Evolutionary conservation across 2,329 filamentous ascomycete species (phyloP).

Genomic region (Ophiostoma tasmaniense): DNA sequence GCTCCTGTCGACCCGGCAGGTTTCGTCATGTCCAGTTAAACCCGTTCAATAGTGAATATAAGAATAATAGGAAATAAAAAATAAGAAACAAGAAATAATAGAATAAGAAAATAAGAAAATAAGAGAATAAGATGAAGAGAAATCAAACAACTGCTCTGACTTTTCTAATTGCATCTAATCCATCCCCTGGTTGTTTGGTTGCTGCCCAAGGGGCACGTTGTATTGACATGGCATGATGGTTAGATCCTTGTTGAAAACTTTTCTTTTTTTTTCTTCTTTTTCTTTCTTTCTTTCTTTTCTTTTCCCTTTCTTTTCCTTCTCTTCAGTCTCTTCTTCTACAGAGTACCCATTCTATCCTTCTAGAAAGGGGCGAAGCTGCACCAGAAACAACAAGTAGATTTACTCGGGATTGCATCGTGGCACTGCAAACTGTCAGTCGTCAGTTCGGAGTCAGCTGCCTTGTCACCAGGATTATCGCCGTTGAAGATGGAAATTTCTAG

Average conservation of each 20-base stretch:
- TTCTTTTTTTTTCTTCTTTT: neutral
- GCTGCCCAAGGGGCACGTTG: slow-evolving; percentile 2
- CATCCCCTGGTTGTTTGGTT: neutral
- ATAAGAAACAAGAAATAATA: neutral
- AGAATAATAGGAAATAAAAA: neutral
- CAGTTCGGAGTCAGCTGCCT: neutral
- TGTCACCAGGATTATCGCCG: too few relatives aligned
- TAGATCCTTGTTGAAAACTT: neutral
- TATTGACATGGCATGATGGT: neutral
- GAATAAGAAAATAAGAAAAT: too few relatives aligned
- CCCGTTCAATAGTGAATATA: too few relatives aligned
- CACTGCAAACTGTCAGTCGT: neutral
- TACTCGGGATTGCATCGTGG: neutral
- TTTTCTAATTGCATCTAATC: neutral
- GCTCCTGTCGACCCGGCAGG: neutral
- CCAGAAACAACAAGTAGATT: neutral
- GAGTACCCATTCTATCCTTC: neutral
- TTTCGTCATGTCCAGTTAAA: neutral
- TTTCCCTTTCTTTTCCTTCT: neutral
- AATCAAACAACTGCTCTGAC: too few relatives aligned
- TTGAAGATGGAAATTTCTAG: too few relatives aligned
- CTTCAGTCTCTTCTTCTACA: too few relatives aligned
- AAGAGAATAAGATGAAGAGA: too few relatives aligned
- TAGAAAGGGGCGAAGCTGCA: neutral
- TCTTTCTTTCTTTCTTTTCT: neutral